Conservation (phyloP, 2,329 filamentous ascomycete species). For the Ascochyta pisi region DNA sequence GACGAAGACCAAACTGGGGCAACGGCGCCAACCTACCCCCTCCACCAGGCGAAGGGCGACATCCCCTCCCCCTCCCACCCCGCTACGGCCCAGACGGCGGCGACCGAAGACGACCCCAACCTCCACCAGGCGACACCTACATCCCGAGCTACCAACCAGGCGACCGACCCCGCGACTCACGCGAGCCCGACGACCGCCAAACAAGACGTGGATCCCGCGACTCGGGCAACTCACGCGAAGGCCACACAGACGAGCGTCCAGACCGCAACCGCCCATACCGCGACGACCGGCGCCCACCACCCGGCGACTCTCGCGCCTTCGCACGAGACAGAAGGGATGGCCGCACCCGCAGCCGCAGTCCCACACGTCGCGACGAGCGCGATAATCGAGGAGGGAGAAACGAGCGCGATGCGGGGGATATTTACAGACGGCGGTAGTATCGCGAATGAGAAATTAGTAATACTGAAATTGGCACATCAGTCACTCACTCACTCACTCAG, state of each 20-base stretch:
- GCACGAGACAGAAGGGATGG: constrained; percentile 37
- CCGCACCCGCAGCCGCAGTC: constrained; percentile 45
- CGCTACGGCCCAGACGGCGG: constrained; percentile 39
- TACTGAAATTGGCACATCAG: too few relatives aligned
- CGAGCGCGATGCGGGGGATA: constrained; percentile 31
- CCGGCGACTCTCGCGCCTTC: constrained; percentile 2
- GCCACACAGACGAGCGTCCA: constrained; percentile 34
- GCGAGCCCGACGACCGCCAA: constrained; percentile 45
- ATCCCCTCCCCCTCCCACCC: constrained; percentile 45
- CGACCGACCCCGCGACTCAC: constrained; percentile 36
- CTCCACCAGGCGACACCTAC: constrained; percentile 51
- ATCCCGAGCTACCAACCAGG: constrained; percentile 53
- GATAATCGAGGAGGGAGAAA: constrained; percentile 28
- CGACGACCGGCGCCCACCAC: constrained; percentile 14
- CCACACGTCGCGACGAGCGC: constrained; percentile 39
- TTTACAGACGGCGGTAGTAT: constrained; percentile 36
- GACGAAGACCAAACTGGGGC: constrained; percentile 43
- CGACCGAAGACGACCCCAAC: constrained; percentile 32
- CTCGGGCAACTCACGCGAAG: constrained; percentile 46
- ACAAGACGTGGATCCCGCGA: constrained; percentile 41
- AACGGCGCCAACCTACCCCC: constrained; percentile 41
- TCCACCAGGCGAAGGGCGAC: constrained; percentile 46
- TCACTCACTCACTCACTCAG: too few relatives aligned
- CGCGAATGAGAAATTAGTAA: too few relatives aligned
- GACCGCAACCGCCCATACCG: constrained; percentile 39